Evolutionary conservation across 1,284 basidiomycete genomes (phyloP).

Genomic region (Cryptococcus neoformans): DNA sequence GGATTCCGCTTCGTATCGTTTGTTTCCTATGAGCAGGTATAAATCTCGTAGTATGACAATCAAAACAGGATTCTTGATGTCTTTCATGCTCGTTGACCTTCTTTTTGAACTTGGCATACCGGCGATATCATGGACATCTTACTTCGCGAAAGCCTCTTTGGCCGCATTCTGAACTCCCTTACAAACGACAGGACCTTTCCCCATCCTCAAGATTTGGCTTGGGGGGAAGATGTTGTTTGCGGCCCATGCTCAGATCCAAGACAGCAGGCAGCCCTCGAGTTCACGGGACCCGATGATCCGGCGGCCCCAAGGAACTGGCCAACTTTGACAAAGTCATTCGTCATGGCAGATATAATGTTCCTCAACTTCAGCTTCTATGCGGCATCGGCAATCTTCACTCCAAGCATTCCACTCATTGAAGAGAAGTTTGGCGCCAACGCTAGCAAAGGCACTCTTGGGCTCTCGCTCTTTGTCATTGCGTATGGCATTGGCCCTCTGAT

Average conservation of each 20-base stretch:
- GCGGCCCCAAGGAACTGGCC: not conserved
- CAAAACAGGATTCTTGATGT: too few species aligned
- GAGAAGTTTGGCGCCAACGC: not conserved
- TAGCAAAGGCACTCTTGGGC: slow-evolving; percentile 8
- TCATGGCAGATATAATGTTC: not conserved
- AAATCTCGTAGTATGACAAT: too few species aligned
- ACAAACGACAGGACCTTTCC: not conserved
- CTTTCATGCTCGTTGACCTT: too few species aligned
- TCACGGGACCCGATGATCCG: not conserved
- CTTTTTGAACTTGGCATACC: not conserved
- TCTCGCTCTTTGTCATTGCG: slow-evolving; percentile 20
- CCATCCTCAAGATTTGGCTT: too few species aligned
- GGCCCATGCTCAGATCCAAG: not conserved
- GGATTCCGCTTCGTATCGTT: too few species aligned
- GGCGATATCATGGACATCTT: not conserved
- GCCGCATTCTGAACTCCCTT: not conserved
- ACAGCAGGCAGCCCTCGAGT: not conserved
- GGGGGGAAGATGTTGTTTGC: not conserved
- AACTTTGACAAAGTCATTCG: not conserved
- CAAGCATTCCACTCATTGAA: not conserved
- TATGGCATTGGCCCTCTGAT: slow-evolving; percentile 22
- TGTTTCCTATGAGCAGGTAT: too few species aligned
- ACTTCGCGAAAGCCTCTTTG: not conserved
- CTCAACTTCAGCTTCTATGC: not conserved
- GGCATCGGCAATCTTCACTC: not conserved